A percentile compares a stretch with the other conserved stretches of the same genome.
Evolutionary conservation across 305 asterid genomes (phyloP).

Genomic region (Solanum hybrid): DNA sequence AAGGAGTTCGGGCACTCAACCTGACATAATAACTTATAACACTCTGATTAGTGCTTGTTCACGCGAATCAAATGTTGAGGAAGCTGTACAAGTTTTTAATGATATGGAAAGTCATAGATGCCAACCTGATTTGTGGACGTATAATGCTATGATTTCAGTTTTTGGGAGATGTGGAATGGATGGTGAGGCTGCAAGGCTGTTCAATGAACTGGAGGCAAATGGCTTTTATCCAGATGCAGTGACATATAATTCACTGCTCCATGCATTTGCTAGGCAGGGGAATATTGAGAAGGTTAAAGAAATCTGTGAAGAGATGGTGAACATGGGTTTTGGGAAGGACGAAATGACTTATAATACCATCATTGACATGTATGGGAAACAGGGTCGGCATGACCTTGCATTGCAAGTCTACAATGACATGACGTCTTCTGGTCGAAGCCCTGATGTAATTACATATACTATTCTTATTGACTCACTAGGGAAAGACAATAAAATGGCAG

Average conservation of each 20-base stretch:
- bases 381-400: slow-evolving; percentile 62
- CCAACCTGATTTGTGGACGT: slow-evolving; percentile 93
- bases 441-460: slow-evolving; percentile 89
- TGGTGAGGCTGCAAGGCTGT: slow-evolving; percentile 65
- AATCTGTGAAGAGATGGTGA: slow-evolving; percentile 66
- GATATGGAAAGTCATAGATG: slow-evolving; percentile 70
- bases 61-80: slow-evolving; percentile 71
- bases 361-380: slow-evolving; percentile 74
- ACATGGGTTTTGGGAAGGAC: slow-evolving; percentile 71
- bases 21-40: slow-evolving; percentile 85
- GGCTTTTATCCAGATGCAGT: slow-evolving; percentile 83
- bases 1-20: slow-evolving; percentile 66
- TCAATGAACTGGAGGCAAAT: slow-evolving; percentile 53
- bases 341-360: slow-evolving; percentile 93
- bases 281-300: slow-evolving; percentile 60
- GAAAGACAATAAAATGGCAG: slow-evolving; percentile 64
- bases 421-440: slow-evolving; percentile 61
- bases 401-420: slow-evolving; percentile 58
- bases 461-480: slow-evolving; percentile 84
- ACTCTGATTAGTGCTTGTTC: slow-evolving; percentile 90
- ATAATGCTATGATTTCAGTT: slow-evolving; percentile 90
- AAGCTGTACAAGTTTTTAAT: slow-evolving; percentile 60
- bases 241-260: slow-evolving; percentile 78
- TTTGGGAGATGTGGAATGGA: slow-evolving; percentile 79
- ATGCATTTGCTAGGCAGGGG: slow-evolving; percentile 86